Conservation (phyloP, 2,329 filamentous ascomycete species). For the Pseudopithomyces maydicus region DNA sequence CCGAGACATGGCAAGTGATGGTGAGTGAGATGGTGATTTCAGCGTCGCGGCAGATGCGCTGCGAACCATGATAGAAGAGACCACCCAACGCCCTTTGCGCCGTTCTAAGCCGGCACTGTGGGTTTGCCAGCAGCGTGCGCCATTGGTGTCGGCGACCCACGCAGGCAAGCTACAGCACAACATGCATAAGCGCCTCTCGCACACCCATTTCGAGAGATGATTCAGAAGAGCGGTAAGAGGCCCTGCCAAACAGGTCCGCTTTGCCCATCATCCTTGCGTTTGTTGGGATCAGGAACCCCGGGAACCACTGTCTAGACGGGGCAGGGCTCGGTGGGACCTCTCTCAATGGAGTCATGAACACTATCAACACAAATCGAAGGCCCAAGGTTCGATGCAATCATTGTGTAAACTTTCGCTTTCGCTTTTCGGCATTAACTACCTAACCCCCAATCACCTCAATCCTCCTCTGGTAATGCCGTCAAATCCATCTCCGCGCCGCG, state of each 20-base stretch:
- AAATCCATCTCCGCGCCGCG: conserved; percentile 16
- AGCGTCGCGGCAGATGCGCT: conserved; percentile 22
- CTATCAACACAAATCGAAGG: conserved; percentile 10
- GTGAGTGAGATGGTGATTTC: conserved; percentile 7
- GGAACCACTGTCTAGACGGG: conserved; percentile 23
- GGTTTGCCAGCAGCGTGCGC: conserved; percentile 20
- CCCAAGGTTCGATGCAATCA: background rate
- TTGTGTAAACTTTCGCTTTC: conserved; percentile 34
- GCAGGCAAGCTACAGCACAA: conserved; percentile 36
- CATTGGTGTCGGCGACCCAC: conserved; percentile 33
- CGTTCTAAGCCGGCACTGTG: conserved; percentile 13
- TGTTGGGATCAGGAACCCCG: conserved; percentile 34
- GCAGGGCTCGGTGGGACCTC: conserved; percentile 15
- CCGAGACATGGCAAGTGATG: conserved; percentile 24
- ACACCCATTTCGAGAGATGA: conserved; percentile 31
- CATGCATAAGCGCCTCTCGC: conserved; percentile 44
- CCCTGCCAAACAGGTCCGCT: conserved; percentile 29
- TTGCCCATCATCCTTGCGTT: conserved; percentile 33
- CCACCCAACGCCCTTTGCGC: conserved; percentile 5
- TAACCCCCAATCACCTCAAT: conserved; percentile 37
- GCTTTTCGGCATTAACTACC: conserved; percentile 38
- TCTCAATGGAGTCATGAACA: conserved; percentile 4
- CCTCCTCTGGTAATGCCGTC: conserved; percentile 37
- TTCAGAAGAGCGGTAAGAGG: conserved; percentile 47
- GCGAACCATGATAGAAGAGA: background rate